These are phyloP conservation scores for Cercospora berteroae DNA, from an alignment of 2,329 filamentous ascomycete species.

Conservation along the genomic window DNA sequence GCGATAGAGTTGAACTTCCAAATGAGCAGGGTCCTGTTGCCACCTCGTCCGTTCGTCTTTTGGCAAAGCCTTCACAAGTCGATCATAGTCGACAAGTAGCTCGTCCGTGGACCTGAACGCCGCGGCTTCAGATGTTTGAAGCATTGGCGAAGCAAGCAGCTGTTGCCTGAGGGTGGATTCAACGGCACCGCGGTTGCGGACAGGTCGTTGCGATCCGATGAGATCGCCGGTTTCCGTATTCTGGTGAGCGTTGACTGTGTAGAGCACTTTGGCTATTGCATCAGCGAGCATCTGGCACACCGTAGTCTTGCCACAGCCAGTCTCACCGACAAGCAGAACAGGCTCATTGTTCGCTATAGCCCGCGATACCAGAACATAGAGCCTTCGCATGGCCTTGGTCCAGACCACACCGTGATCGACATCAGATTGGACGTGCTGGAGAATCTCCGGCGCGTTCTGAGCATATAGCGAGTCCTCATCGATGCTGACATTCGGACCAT, in stretches of 20 bases:
- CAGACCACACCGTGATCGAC: constrained; percentile 74
- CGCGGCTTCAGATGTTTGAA: constrained; percentile 25
- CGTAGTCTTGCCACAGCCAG: constrained; percentile 95
- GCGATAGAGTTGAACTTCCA: constrained; percentile 47
- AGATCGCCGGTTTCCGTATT: constrained; percentile 97
- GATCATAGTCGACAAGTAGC: constrained; percentile 60
- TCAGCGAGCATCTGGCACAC: constrained; percentile 90
- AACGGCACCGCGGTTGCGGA: constrained; percentile 78
- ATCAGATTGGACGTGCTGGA: constrained; percentile 34
- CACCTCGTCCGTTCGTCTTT: constrained; percentile 18
- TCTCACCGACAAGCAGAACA: constrained; percentile 91
- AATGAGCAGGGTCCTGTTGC: constrained; percentile 21
- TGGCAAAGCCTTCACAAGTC: constrained; percentile 41
- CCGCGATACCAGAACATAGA: constrained; percentile 84
- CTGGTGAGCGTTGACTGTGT: constrained; percentile 95
- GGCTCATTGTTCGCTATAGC: constrained; percentile 90
- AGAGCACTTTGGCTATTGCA: constrained; percentile 69
- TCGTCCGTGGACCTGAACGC: constrained; percentile 48
- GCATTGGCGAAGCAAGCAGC: constrained; percentile 47
- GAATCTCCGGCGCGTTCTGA: constrained; percentile 39
- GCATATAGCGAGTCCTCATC: constrained; percentile 73
- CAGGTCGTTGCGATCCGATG: constrained; percentile 89
- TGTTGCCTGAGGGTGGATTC: constrained; percentile 64
- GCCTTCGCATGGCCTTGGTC: constrained; percentile 89
- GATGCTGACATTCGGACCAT: constrained; percentile 64